phyloP scores from a whole-genome alignment of 495 filamentous ascomycete species.

The Penicillium daleae region DNA sequence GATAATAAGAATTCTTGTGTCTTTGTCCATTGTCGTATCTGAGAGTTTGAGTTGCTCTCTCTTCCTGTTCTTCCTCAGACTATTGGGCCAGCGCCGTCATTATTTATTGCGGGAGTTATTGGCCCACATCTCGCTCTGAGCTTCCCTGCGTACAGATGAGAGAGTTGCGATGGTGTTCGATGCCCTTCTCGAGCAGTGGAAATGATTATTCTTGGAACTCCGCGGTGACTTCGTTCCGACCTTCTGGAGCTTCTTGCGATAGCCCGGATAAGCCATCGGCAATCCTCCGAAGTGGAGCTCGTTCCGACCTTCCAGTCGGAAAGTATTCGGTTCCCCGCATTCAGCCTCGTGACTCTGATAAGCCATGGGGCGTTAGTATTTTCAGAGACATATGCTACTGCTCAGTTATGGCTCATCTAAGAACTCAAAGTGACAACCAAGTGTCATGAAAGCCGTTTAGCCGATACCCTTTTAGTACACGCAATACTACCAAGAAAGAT shows the following conservation, averaged over 20 bases:
- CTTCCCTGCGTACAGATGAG: background rate
- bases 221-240: constrained; percentile 9
- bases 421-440: background rate
- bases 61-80: background rate
- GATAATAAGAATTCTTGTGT: constrained; percentile 37
- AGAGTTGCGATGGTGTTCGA: background rate
- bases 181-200: background rate
- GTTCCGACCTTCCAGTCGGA: constrained; percentile 11
- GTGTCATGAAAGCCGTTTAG: background rate
- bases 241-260: constrained; percentile 1
- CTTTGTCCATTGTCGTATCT: constrained; percentile 15
- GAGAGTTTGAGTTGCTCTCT: background rate
- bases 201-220: background rate
- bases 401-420: background rate
- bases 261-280: constrained; percentile 11
- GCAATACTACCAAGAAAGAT: background rate
- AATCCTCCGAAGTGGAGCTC: constrained; percentile 9
- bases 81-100: background rate
- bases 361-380: background rate
- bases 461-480: background rate
- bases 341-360: background rate
- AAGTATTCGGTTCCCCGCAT: constrained; percentile 5
- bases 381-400: background rate
- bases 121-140: constrained; percentile 3
- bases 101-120: constrained; percentile 17